A percentile compares a stretch with the other conserved stretches of the same genome.
These are phyloP conservation scores for Corrigiola litoralis DNA, from an alignment of 179 eudicot genomes.

Conservation along the genomic window DNA sequence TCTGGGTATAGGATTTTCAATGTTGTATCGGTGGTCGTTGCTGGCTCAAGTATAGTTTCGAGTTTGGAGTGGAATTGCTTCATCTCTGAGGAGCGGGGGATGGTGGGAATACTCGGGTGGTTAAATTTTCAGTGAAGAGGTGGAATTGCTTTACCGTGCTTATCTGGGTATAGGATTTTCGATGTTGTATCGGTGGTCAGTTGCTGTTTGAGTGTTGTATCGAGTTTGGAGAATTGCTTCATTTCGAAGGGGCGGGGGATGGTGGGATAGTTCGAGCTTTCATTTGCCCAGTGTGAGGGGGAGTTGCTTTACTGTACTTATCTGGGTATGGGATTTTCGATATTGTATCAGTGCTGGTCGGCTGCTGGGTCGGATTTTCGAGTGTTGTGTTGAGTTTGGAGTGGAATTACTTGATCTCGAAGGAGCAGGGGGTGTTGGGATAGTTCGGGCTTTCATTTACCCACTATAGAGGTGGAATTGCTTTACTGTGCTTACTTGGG, in stretches of 20 bases:
- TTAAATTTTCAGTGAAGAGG: too few relatives aligned
- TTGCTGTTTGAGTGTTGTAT: background rate
- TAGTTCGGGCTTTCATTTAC: too few relatives aligned
- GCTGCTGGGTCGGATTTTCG: background rate
- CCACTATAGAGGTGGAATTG: too few relatives aligned
- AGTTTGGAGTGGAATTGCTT: background rate
- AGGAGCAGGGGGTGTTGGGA: too few relatives aligned
- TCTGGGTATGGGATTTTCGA: background rate
- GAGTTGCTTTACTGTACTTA: too few relatives aligned
- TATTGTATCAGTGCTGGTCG: background rate
- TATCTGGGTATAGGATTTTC: too few relatives aligned
- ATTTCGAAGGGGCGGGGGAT: too few relatives aligned
- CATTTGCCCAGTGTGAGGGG: too few relatives aligned
- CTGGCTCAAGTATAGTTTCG: background rate
- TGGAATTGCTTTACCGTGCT: too few relatives aligned
- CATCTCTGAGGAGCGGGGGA: background rate
- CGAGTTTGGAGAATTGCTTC: conserved; percentile 4
- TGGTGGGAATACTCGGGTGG: too few relatives aligned
- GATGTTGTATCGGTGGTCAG: background rate
- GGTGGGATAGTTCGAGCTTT: too few relatives aligned
- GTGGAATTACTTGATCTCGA: too few relatives aligned
- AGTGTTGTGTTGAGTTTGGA: background rate
- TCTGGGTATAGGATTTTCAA: background rate
- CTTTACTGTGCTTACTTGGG: background rate
- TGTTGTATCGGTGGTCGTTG: background rate